Evolutionary conservation across 2,329 filamentous ascomycete genomes (phyloP).

Genomic region (Pyrenochaeta sp.): DNA sequence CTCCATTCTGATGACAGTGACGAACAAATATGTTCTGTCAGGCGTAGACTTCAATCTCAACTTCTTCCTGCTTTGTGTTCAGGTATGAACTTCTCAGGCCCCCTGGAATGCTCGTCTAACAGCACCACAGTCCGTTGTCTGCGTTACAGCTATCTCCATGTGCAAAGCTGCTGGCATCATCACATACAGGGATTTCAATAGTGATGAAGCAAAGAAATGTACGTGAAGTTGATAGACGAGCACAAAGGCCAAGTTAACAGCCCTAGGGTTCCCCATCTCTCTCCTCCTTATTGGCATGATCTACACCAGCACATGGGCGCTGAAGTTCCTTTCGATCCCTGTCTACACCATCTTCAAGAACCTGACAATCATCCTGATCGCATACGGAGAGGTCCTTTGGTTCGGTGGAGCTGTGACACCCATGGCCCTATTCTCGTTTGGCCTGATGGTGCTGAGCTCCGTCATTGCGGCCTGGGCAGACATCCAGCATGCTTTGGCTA

Average conservation of each 20-base stretch:
- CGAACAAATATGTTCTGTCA: conserved; percentile 98
- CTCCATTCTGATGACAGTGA: conserved; percentile 99
- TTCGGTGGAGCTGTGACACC: conserved; percentile 92
- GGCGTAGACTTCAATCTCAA: conserved; percentile 93
- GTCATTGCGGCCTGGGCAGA: conserved; percentile 97
- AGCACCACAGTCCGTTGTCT: conserved; percentile 77
- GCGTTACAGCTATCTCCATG: conserved; percentile 81
- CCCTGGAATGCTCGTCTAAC: conserved; percentile 22
- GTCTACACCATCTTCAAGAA: conserved; percentile 99
- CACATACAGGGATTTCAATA: conserved; percentile 83
- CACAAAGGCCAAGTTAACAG: conserved; percentile 17
- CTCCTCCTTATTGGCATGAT: conserved; percentile 98
- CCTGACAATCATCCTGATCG: conserved; percentile 97
- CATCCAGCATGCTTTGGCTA: conserved; percentile 82
- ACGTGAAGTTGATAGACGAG: conserved; percentile 47
- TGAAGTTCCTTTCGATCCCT: conserved; percentile 95
- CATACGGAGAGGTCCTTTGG: conserved; percentile 98
- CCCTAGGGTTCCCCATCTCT: conserved; percentile 91
- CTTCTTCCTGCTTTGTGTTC: conserved; percentile 91
- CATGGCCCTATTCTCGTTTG: conserved; percentile 90
- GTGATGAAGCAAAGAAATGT: conserved; percentile 93
- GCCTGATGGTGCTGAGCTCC: conserved; percentile 94
- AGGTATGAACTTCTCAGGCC: conserved; percentile 68
- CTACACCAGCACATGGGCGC: conserved; percentile 94
- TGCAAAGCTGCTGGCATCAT: conserved; percentile 86